Evolutionary conservation across 768 basidiomycete genomes (phyloP).

Genomic region (Coprinopsis strossmayeri): DNA sequence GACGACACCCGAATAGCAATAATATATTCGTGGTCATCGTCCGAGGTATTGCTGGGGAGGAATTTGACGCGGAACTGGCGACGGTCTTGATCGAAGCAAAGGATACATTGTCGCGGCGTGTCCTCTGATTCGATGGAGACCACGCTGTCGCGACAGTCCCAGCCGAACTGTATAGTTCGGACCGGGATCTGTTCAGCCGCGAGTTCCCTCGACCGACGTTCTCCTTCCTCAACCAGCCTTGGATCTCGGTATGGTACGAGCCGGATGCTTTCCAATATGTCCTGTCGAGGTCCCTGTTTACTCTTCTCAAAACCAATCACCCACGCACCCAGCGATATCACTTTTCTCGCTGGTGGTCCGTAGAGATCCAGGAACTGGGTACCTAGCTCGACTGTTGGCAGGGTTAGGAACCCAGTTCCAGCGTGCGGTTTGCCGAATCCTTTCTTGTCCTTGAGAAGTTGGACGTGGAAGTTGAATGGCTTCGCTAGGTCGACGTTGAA

Average conservation of each 20-base stretch:
- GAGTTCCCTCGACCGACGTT: conserved; percentile 25
- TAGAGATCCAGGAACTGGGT: conserved; percentile 36
- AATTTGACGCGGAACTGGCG: conserved; percentile 41
- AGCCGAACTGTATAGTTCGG: conserved; percentile 46
- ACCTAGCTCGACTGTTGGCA: conserved; percentile 36
- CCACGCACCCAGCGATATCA: conserved; percentile 20
- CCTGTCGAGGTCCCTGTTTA: conserved; percentile 24
- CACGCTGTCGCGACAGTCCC: conserved; percentile 52
- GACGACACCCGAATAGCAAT: conserved; percentile 40
- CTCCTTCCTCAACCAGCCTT: conserved; percentile 23
- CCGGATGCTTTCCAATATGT: conserved; percentile 32
- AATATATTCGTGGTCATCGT: conserved; percentile 14
- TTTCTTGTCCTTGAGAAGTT: conserved; percentile 34
- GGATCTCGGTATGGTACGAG: conserved; percentile 38
- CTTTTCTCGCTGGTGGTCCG: conserved; percentile 15
- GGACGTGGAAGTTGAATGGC: conserved; percentile 49
- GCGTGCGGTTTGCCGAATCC: conserved; percentile 22
- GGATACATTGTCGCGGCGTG: conserved; percentile 14
- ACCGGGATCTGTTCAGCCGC: conserved; percentile 24
- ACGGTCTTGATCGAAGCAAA: conserved; percentile 36
- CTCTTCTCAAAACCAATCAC: conserved; percentile 1
- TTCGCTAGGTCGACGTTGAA: conserved; percentile 24
- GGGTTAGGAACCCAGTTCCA: conserved; percentile 41
- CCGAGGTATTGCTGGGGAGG: conserved; percentile 7
- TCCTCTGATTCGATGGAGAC: conserved; percentile 43